A percentile compares a stretch with the other conserved stretches of the same genome.
phyloP scores from a whole-genome alignment of 306 rosid genomes.

The Myrica gale region DNA sequence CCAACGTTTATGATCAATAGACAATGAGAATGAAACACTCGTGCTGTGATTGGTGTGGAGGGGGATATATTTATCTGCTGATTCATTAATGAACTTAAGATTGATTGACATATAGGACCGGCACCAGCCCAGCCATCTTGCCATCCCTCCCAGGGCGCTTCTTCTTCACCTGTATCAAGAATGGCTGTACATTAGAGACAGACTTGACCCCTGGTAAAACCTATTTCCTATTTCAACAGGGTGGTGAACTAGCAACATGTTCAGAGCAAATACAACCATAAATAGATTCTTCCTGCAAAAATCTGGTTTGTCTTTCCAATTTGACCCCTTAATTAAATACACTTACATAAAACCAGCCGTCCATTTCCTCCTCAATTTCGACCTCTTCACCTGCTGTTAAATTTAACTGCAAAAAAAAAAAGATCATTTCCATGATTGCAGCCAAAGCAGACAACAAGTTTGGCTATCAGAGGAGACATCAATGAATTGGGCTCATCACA shows the following conservation, averaged over 20 bases:
- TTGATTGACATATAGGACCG: slow-evolving; percentile 80
- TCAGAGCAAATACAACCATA: slow-evolving; percentile 11
- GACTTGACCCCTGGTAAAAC: slow-evolving; percentile 13
- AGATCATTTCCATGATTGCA: slow-evolving; percentile 27
- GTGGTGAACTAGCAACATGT: slow-evolving; percentile 1
- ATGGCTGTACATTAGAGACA: slow-evolving; percentile 19
- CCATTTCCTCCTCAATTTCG: slow-evolving; percentile 91
- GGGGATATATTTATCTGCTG: not conserved
- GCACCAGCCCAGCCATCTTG: slow-evolving; percentile 97
- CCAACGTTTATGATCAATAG: not conserved
- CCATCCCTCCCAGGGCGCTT: slow-evolving; percentile 99
- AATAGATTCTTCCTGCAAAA: slow-evolving; percentile 14
- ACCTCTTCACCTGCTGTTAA: slow-evolving; percentile 93
- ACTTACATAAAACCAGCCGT: slow-evolving; percentile 99
- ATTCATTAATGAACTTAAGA: slow-evolving; percentile 37
- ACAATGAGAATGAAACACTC: not conserved
- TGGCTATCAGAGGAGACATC: slow-evolving; percentile 8
- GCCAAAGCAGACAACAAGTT: slow-evolving; percentile 7
- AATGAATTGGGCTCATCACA: slow-evolving; percentile 16
- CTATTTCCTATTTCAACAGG: not conserved
- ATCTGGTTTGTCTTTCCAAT: not conserved
- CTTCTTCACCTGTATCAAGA: slow-evolving; percentile 80
- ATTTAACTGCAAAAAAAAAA: slow-evolving; percentile 62
- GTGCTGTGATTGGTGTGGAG: too few relatives aligned
- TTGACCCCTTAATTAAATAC: not conserved